A percentile compares a stretch with the other conserved stretches of the same genome.
Conservation (phyloP, 306 rosid species). For the Gillenia trifoliata region DNA sequence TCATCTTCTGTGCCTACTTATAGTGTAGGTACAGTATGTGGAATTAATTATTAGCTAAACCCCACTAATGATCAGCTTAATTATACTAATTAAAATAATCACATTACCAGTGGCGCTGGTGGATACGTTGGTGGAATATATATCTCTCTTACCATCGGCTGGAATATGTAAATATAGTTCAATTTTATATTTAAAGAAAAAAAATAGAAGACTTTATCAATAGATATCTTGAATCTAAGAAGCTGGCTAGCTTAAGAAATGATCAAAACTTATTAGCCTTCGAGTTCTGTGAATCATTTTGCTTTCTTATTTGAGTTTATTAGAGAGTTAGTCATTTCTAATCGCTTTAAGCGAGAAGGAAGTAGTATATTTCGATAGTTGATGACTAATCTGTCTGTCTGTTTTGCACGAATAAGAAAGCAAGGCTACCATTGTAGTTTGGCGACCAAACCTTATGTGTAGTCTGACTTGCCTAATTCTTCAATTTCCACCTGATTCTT, state of each 20-base stretch:
- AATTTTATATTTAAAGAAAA: accelerated
- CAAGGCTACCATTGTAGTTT: no score
- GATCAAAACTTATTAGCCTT: neutral
- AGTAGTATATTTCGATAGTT: no score
- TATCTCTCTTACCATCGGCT: no score
- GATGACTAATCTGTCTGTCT: no score
- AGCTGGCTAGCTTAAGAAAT: neutral
- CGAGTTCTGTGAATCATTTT: neutral
- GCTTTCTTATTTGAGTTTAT: neutral
- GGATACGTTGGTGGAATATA: no score
- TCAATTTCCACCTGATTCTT: neutral
- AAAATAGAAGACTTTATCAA: neutral
- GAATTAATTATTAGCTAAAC: neutral
- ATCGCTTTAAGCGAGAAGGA: accelerated
- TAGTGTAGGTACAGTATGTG: neutral
- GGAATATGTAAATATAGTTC: neutral
- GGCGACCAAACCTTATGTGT: no score
- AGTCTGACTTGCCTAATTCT: neutral
- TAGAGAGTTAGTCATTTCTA: no score
- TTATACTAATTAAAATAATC: no score
- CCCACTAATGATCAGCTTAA: neutral
- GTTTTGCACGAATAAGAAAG: no score
- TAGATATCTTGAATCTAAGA: neutral
- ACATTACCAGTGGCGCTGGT: neutral
- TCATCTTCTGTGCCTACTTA: neutral